Conservation (phyloP, 2,329 filamentous ascomycete genomes). For the Daldinia eschscholtzii region DNA sequence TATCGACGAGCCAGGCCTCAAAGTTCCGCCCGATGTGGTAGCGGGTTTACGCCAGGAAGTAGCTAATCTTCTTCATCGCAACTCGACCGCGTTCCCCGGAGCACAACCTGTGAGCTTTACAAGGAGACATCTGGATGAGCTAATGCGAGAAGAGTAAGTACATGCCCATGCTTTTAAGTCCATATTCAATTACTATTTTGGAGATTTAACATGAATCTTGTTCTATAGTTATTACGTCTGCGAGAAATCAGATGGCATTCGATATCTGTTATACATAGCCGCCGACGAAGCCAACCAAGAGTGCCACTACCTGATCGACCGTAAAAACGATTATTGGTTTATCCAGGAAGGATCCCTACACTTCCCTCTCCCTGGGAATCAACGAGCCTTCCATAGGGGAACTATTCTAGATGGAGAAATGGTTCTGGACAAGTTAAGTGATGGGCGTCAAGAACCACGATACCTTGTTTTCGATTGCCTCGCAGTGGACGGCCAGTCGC, state of each 20-base stretch:
- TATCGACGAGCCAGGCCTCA: conserved; percentile 74
- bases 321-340: conserved; percentile 97
- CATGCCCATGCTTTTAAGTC: not conserved
- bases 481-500: conserved; percentile 78
- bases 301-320: conserved; percentile 93
- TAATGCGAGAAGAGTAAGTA: conserved; percentile 79
- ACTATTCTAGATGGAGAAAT: conserved; percentile 95
- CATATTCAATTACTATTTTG: not conserved
- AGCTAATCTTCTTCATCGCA: conserved; percentile 78
- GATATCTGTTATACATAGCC: conserved; percentile 93
- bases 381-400: conserved; percentile 77
- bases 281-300: conserved; percentile 71
- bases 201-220: conserved; percentile 24
- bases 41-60: conserved; percentile 77
- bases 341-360: conserved; percentile 78
- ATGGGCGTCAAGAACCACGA: conserved; percentile 77
- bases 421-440: conserved; percentile 81
- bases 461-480: conserved; percentile 96
- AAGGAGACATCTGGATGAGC: conserved; percentile 82
- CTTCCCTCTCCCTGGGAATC: conserved; percentile 79
- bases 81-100: conserved; percentile 80
- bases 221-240: conserved; percentile 86
- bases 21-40: conserved; percentile 72
- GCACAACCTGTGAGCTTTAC: conserved; percentile 96
- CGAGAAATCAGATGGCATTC: conserved; percentile 97